Percentiles rank a stretch among this genome's conserved stretches.
These are phyloP conservation scores for Physcia stellaris DNA, from an alignment of 495 filamentous ascomycete species.

Conservation along the genomic window DNA sequence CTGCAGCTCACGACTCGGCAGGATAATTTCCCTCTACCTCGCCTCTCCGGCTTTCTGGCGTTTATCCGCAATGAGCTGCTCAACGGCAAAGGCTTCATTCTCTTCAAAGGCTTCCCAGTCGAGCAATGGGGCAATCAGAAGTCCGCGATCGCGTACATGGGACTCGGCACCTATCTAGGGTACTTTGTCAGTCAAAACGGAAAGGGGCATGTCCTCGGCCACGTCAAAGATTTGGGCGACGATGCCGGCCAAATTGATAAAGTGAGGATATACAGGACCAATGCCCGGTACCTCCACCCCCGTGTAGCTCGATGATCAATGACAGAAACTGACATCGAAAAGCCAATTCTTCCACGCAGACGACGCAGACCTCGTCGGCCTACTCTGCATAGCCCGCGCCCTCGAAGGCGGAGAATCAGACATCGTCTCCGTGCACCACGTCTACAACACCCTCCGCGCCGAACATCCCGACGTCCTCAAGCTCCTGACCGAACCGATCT, in stretches of 20 bases:
- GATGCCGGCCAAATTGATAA: constrained; percentile 67
- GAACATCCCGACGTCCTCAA: constrained; percentile 70
- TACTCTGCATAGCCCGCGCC: constrained; percentile 69
- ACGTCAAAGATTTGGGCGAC: constrained; percentile 82
- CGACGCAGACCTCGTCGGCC: constrained; percentile 68
- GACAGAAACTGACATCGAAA: background rate
- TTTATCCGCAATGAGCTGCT: constrained; percentile 55
- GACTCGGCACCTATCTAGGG: constrained; percentile 72
- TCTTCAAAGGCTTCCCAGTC: constrained; percentile 78
- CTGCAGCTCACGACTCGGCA: constrained; percentile 4
- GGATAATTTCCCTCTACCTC: constrained; percentile 53
- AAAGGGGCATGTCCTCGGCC: constrained; percentile 75
- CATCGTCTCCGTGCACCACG: constrained; percentile 62
- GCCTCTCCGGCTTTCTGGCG: constrained; percentile 38
- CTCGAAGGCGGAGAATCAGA: constrained; percentile 77
- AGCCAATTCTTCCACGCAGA: constrained; percentile 73
- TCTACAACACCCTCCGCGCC: constrained; percentile 65
- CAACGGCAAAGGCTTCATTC: constrained; percentile 76
- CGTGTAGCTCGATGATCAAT: background rate
- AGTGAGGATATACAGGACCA: constrained; percentile 80
- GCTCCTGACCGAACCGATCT: constrained; percentile 60
- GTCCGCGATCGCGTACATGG: constrained; percentile 79
- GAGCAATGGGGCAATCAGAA: constrained; percentile 64
- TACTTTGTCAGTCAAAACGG: constrained; percentile 80
- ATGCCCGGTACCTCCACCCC: constrained; percentile 47